These are phyloP conservation scores for Mercurialis annua DNA, from an alignment of 345 rosid species.

Conservation along the genomic window DNA sequence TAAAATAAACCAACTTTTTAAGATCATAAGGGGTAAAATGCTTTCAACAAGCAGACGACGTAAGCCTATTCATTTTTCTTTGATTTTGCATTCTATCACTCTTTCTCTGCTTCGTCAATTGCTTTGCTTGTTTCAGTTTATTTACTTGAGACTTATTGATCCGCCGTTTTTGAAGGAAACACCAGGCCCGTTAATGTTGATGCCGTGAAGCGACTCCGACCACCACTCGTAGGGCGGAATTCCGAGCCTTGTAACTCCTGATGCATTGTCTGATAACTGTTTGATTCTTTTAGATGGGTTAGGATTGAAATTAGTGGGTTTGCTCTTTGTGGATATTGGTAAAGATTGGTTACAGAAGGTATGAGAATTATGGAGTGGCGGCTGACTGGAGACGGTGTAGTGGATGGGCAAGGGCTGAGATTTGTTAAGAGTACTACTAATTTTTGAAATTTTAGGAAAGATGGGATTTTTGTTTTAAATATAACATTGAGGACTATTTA, in stretches of 20 bases:
- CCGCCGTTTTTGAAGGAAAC: slow-evolving; percentile 62
- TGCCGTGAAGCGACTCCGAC: slow-evolving; percentile 90
- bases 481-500: too few relatives aligned
- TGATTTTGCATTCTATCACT: too few relatives aligned
- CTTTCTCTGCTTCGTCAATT: too few relatives aligned
- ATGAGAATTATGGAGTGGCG: slow-evolving; percentile 47
- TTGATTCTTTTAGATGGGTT: slow-evolving; percentile 62
- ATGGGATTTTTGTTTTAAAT: too few relatives aligned
- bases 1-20: slow-evolving; percentile 74
- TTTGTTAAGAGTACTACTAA: too few relatives aligned
- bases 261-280: slow-evolving; percentile 65
- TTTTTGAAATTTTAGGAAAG: too few relatives aligned
- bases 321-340: slow-evolving; percentile 45
- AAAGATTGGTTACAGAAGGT: slow-evolving; percentile 71
- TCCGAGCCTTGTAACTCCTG: slow-evolving; percentile 73
- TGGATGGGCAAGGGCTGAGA: slow-evolving; percentile 17
- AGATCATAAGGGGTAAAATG: slow-evolving; percentile 89
- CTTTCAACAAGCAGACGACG: slow-evolving; percentile 95
- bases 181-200: slow-evolving; percentile 85
- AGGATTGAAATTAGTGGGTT: slow-evolving; percentile 64
- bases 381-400: slow-evolving; percentile 42
- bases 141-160: slow-evolving; percentile 65
- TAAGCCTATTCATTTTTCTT: too few relatives aligned
- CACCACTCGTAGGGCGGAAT: slow-evolving; percentile 89
- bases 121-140: too few relatives aligned